Evolutionary conservation across 345 rosid genomes (phyloP).

Genomic region (Pseudoturritis turrita): DNA sequence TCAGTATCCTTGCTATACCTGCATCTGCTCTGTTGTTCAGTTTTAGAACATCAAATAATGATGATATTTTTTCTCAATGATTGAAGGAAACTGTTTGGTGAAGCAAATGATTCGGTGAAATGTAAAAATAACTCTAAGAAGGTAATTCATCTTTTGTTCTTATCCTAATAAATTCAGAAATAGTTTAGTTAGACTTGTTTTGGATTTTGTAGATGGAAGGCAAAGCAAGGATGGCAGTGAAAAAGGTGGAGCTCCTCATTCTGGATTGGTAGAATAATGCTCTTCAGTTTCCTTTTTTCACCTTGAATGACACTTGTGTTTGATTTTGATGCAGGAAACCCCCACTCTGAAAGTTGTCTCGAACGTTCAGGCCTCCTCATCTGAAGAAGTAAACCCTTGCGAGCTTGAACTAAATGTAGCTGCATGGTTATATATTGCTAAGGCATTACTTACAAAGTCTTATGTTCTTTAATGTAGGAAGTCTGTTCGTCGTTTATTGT

Average conservation of each 20-base stretch:
- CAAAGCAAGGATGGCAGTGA: background rate
- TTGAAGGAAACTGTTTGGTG: constrained; percentile 59
- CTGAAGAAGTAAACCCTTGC: constrained; percentile 33
- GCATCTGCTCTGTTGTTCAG: constrained; percentile 1
- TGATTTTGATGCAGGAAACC: constrained; percentile 35
- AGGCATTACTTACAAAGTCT: constrained; percentile 7
- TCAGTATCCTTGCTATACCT: background rate
- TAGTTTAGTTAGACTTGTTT: constrained; percentile 1
- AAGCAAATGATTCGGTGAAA: constrained; percentile 34
- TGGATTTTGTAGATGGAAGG: constrained; percentile 20
- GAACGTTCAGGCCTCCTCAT: constrained; percentile 15
- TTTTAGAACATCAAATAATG: background rate
- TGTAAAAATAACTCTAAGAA: constrained; percentile 33
- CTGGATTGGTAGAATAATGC: background rate
- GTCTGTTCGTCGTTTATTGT: background rate
- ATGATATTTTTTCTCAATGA: background rate
- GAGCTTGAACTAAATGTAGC: background rate
- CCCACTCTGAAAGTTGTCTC: constrained; percentile 29
- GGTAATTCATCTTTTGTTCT: constrained; percentile 38
- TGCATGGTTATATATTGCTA: background rate
- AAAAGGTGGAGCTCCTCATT: constrained; percentile 14
- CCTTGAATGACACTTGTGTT: background rate
- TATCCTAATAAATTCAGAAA: background rate
- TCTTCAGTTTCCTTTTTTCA: background rate
- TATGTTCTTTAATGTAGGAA: constrained; percentile 9